Conservation (phyloP, 495 filamentous ascomycete species). For the Parathielavia appendiculata region DNA sequence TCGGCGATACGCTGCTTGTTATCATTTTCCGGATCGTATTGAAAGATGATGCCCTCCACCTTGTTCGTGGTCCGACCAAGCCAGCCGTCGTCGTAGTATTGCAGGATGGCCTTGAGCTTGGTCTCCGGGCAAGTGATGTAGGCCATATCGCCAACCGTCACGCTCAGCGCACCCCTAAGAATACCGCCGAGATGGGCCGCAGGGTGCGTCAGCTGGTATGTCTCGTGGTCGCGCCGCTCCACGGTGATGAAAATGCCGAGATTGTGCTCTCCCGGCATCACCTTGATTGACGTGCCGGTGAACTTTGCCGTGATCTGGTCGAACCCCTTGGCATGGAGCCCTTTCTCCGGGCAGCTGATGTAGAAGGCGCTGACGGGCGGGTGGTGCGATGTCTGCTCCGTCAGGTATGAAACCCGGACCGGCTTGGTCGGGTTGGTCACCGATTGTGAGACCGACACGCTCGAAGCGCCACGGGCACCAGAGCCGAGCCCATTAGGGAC, state of each 20-base stretch:
- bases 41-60: slow-evolving; percentile 86
- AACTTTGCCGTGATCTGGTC: slow-evolving; percentile 98
- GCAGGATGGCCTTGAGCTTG: slow-evolving; percentile 80
- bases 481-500: slow-evolving; percentile 25
- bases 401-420: slow-evolving; percentile 82
- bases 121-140: slow-evolving; percentile 84
- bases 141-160: slow-evolving; percentile 82
- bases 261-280: slow-evolving; percentile 87
- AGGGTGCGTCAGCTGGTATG: slow-evolving; percentile 92
- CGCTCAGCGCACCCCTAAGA: slow-evolving; percentile 71
- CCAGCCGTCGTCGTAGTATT: slow-evolving; percentile 94
- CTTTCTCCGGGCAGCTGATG: slow-evolving; percentile 87
- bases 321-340: slow-evolving; percentile 80
- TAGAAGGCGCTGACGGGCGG: slow-evolving; percentile 96
- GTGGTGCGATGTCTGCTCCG: slow-evolving; percentile 97
- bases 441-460: slow-evolving; percentile 41
- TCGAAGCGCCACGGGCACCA: slow-evolving; percentile 35
- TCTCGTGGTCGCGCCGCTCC: slow-evolving; percentile 71
- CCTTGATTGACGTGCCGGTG: slow-evolving; percentile 88
- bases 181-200: slow-evolving; percentile 88
- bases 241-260: slow-evolving; percentile 91
- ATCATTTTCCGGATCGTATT: slow-evolving; percentile 77
- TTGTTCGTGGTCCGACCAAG: slow-evolving; percentile 84
- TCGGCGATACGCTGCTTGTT: slow-evolving; percentile 72
- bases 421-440: slow-evolving; percentile 42